Conservation (phyloP, 2,329 filamentous ascomycete species). For the Ophiobolus disseminans region DNA sequence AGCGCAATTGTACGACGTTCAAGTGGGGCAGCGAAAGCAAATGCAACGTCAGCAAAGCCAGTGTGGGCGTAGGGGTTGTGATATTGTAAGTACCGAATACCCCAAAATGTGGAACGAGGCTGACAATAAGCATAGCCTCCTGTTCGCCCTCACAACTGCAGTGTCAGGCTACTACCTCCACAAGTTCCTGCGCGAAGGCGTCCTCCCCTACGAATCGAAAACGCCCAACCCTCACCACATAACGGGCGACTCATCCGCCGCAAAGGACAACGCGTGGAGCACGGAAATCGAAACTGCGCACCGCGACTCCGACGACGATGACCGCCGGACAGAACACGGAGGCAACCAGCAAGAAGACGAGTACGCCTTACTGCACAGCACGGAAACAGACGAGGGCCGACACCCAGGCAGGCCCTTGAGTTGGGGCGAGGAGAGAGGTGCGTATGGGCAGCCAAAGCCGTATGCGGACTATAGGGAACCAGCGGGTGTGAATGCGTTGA, state of each 20-base stretch:
- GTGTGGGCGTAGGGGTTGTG: slow-evolving; percentile 63
- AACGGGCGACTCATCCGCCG: slow-evolving; percentile 33
- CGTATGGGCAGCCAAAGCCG: slow-evolving; percentile 24
- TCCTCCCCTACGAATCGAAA: slow-evolving; percentile 55
- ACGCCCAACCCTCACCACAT: slow-evolving; percentile 55
- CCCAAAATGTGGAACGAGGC: not conserved
- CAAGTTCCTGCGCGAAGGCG: slow-evolving; percentile 64
- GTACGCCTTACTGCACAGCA: slow-evolving; percentile 58
- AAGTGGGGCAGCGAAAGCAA: slow-evolving; percentile 62
- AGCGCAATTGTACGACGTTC: slow-evolving; percentile 62
- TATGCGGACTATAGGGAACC: slow-evolving; percentile 51
- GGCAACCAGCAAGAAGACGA: slow-evolving; percentile 58
- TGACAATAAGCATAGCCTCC: slow-evolving; percentile 50
- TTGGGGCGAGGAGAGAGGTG: slow-evolving; percentile 45
- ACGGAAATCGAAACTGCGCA: slow-evolving; percentile 52
- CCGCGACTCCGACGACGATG: slow-evolving; percentile 52
- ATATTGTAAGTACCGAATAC: slow-evolving; percentile 57
- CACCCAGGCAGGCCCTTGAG: slow-evolving; percentile 51
- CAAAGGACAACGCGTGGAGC: slow-evolving; percentile 54
- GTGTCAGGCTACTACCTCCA: slow-evolving; percentile 63
- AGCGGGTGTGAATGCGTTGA: slow-evolving; percentile 36
- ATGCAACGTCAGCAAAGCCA: slow-evolving; percentile 64
- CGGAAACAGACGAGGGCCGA: slow-evolving; percentile 48
- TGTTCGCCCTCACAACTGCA: slow-evolving; percentile 61
- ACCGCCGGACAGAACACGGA: slow-evolving; percentile 48